Evolutionary conservation across 331 rosid species (phyloP).

Genomic region (Prunus yedoensis): DNA sequence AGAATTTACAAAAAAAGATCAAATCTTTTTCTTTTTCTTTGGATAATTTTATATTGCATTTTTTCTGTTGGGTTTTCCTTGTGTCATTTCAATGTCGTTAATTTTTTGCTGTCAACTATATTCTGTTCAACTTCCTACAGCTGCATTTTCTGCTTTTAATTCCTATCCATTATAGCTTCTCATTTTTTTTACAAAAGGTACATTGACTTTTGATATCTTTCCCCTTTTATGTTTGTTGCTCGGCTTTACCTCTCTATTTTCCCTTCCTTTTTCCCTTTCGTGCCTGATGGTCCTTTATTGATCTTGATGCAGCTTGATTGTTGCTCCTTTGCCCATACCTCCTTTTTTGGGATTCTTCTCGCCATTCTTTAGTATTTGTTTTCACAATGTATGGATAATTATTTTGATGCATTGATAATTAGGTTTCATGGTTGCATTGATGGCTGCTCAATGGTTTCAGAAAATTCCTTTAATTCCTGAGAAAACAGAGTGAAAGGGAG

Average conservation of each 20-base stretch:
- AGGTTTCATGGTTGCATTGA: background rate
- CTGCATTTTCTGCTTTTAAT: conserved; percentile 6
- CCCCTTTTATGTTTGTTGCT: background rate
- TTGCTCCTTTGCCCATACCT: conserved; percentile 1
- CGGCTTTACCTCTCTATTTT: conserved; percentile 9
- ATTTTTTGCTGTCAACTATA: background rate
- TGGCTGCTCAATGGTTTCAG: background rate
- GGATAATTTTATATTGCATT: background rate
- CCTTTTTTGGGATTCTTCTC: conserved; percentile 3
- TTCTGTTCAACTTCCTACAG: background rate
- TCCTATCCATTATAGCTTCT: background rate
- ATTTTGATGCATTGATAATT: background rate
- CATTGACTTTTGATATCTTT: background rate
- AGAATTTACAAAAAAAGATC: background rate
- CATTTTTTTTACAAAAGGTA: conserved; percentile 22
- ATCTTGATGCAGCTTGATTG: conserved; percentile 21
- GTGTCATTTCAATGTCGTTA: background rate
- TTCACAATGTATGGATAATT: background rate
- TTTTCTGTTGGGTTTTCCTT: background rate
- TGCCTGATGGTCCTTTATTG: background rate
- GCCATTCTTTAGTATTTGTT: background rate
- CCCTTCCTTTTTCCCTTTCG: background rate
- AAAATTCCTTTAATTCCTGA: background rate
- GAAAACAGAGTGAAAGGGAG: background rate
- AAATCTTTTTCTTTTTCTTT: background rate